Conservation (phyloP, 169 alveolate species). For the Plasmodium coatneyi region DNA sequence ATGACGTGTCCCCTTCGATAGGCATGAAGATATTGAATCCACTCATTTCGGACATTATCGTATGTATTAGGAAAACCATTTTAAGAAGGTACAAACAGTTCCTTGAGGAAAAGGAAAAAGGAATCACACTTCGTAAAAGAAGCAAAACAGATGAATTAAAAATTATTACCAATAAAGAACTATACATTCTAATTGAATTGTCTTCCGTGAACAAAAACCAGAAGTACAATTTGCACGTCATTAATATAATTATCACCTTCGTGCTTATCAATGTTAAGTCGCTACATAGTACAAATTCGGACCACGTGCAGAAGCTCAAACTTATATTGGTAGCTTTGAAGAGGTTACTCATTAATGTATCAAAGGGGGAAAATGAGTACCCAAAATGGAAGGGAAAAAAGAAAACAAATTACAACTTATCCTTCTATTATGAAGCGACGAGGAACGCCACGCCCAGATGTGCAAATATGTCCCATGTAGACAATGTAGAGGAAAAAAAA, state of each 20-base stretch:
- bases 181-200: conserved; percentile 62
- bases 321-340: conserved; percentile 42
- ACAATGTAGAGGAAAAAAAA: neutral
- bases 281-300: conserved; percentile 13
- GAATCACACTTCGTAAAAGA: neutral
- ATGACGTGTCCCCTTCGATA: neutral
- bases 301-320: conserved; percentile 37
- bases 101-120: neutral
- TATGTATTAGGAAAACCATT: conserved; percentile 37
- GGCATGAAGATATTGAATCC: conserved; percentile 68
- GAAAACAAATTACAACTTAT: conserved; percentile 13
- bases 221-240: conserved; percentile 36
- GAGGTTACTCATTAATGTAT: conserved; percentile 46
- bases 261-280: conserved; percentile 26
- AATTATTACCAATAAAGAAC: conserved; percentile 63
- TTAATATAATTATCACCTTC: conserved; percentile 34
- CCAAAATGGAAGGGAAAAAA: conserved; percentile 1
- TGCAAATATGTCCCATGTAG: neutral
- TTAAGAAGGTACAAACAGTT: conserved; percentile 37
- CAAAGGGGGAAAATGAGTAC: neutral
- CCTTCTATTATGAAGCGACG: neutral
- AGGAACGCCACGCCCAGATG: neutral
- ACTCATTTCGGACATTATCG: conserved; percentile 33
- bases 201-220: conserved; percentile 70
- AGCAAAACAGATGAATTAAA: conserved; percentile 8